Base-by-base conservation (phyloP, 31 red algal species). In the Odonthalia washingtoniensis region DNA sequence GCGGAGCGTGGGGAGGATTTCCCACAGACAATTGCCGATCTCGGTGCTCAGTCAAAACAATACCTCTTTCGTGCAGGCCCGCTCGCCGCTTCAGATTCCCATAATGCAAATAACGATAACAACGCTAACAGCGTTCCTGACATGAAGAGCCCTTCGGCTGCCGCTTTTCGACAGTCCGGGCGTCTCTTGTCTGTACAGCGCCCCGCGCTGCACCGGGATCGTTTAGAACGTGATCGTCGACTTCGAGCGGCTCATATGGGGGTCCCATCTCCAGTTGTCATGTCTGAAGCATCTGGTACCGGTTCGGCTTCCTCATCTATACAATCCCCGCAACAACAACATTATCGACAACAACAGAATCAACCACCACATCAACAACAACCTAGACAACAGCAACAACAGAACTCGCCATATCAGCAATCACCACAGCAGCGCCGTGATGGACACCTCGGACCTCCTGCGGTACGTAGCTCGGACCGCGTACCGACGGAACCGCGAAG, bases 31-130 rank as follows among this genome's bases (percentile, higher is more conserved):
- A 90, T 90, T 77, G 87, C 87, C 38, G 87, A 75, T 28, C 79
- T 90, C 3, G 87, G 87, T 6, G 78, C 39, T 35, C 40, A n/a
- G 12, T 83, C 78, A 2, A 90, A 90, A 68, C 38, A 83, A 16
- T 90, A 90, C 66, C 70, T 90, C 45, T 90, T 90, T 45, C 79
- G 72, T 18, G 87, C 87, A 4, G 87, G 87, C 9, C 87, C 87
- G 16, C 78, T 90, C 2, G 87, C 87, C 18, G 42, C 68, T 1
- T 21, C 49, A 57, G 21, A 57, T 21, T 14, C 49, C 9, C 49
- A 9, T 14, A 41, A 40, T 42, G 16, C 27, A 30, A 34, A 88
- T 18, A 70, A 65, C 36, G 32, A 42, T 26, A n/a, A 44, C 28
- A 40, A 38, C 18, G 63, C 87, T 5, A 82, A 90, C 67, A 83